These are phyloP conservation scores for Daldinia concentrica DNA, from an alignment of 495 filamentous ascomycete genomes.

Conservation along the genomic window DNA sequence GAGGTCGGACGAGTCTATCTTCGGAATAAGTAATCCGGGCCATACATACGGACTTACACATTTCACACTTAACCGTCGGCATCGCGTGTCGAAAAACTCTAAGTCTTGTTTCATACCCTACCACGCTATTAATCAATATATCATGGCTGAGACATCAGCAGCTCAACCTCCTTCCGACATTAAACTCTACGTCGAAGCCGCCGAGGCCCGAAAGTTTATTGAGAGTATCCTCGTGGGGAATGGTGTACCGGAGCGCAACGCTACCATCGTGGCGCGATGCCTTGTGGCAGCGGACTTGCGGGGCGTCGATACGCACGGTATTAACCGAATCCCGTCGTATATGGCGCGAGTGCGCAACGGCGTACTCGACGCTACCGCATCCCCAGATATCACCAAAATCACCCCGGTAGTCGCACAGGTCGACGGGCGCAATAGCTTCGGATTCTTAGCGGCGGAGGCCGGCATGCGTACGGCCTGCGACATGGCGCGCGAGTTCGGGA, in stretches of 20 bases:
- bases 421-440: slow-evolving; percentile 78
- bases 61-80: not conserved
- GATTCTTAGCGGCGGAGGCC: slow-evolving; percentile 70
- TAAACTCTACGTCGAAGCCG: slow-evolving; percentile 25
- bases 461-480: slow-evolving; percentile 71
- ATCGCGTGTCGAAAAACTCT: not conserved
- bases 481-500: slow-evolving; percentile 71
- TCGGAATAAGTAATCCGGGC: slow-evolving; percentile 7
- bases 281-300: slow-evolving; percentile 78
- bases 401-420: slow-evolving; percentile 74
- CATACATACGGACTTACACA: not conserved
- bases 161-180: slow-evolving; percentile 23
- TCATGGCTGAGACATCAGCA: slow-evolving; percentile 37
- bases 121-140: not conserved
- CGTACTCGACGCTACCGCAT: slow-evolving; percentile 66
- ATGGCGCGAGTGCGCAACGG: slow-evolving; percentile 73
- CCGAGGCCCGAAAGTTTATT: slow-evolving; percentile 33
- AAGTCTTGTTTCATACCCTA: not conserved
- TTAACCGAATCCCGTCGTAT: slow-evolving; percentile 79
- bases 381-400: slow-evolving; percentile 64
- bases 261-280: slow-evolving; percentile 66
- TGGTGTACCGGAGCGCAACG: slow-evolving; percentile 64
- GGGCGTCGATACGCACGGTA: slow-evolving; percentile 81
- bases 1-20: slow-evolving; percentile 19
- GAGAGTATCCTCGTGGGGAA: slow-evolving; percentile 50